Percentiles rank a stretch among this genome's conserved stretches.
Evolutionary conservation across 768 basidiomycete genomes (phyloP).

Genomic region (Pholiota microspora): DNA sequence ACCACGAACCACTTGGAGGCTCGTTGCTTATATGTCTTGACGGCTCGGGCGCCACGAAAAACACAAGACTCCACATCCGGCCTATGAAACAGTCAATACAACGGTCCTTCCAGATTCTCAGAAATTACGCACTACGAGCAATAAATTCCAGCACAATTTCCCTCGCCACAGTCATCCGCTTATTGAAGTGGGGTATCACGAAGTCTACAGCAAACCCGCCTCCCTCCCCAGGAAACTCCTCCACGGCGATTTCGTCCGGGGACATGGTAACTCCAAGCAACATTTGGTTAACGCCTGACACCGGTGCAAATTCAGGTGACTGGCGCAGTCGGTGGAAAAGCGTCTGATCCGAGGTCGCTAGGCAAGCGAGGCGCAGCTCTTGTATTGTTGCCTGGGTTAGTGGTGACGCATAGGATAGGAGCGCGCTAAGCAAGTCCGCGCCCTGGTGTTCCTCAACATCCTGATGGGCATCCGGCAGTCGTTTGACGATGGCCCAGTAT

Average conservation of each 20-base stretch:
- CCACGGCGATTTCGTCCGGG: conserved; percentile 54
- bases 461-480: conserved; percentile 34
- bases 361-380: conserved; percentile 67
- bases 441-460: conserved; percentile 27
- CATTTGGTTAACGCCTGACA: conserved; percentile 54
- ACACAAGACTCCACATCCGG: conserved; percentile 56
- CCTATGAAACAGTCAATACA: conserved; percentile 32
- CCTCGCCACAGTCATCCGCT: conserved; percentile 65
- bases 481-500: conserved; percentile 69
- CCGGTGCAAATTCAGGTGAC: conserved; percentile 49
- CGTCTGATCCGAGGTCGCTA: conserved; percentile 57
- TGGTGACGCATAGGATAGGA: conserved; percentile 53
- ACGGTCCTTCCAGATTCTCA: not conserved
- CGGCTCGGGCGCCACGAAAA: conserved; percentile 31
- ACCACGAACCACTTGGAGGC: conserved; percentile 40
- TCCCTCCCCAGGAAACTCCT: conserved; percentile 46
- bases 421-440: conserved; percentile 43
- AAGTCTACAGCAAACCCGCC: conserved; percentile 55
- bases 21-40: not conserved
- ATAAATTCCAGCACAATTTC: conserved; percentile 62
- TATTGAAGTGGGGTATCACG: conserved; percentile 58
- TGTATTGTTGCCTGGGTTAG: conserved; percentile 41
- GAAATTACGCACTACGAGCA: conserved; percentile 39
- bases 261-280: conserved; percentile 40
- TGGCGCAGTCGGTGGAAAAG: conserved; percentile 59